Conservation (phyloP, 768 basidiomycete genomes). For the Amanita exitialis region DNA sequence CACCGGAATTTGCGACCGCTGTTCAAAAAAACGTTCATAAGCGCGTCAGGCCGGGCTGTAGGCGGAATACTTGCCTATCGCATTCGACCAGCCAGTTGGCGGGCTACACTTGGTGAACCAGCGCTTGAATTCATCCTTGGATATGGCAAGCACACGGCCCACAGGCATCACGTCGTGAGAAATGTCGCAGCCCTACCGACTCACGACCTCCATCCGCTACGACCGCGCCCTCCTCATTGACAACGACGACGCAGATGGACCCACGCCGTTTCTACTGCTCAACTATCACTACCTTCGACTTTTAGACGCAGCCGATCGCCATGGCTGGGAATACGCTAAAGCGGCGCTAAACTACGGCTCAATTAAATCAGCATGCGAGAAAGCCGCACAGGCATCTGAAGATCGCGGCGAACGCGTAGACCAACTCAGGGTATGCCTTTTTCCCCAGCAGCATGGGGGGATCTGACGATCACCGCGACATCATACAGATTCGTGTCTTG, state of each 20-base stretch:
- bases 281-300: conserved; percentile 54
- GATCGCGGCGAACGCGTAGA: background rate
- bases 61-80: conserved; percentile 29
- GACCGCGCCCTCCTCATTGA: conserved; percentile 53
- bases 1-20: conserved; percentile 78
- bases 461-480: background rate
- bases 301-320: conserved; percentile 32
- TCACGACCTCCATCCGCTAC: conserved; percentile 51
- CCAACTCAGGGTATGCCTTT: background rate
- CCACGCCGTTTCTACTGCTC: conserved; percentile 55
- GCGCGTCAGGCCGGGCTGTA: background rate
- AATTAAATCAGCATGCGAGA: conserved; percentile 35
- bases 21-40: background rate
- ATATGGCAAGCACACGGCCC: conserved; percentile 25
- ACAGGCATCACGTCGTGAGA: background rate
- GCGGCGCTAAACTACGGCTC: conserved; percentile 24
- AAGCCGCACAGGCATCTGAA: conserved; percentile 25
- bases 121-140: conserved; percentile 35
- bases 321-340: conserved; percentile 36
- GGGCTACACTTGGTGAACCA: conserved; percentile 38
- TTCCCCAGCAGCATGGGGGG: conserved; percentile 15
- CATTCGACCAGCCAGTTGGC: conserved; percentile 36
- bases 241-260: conserved; percentile 36
- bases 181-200: conserved; percentile 14
- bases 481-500: conserved; percentile 9